Conservation (phyloP, 495 filamentous ascomycete genomes). For the Daldinia childiae region DNA sequence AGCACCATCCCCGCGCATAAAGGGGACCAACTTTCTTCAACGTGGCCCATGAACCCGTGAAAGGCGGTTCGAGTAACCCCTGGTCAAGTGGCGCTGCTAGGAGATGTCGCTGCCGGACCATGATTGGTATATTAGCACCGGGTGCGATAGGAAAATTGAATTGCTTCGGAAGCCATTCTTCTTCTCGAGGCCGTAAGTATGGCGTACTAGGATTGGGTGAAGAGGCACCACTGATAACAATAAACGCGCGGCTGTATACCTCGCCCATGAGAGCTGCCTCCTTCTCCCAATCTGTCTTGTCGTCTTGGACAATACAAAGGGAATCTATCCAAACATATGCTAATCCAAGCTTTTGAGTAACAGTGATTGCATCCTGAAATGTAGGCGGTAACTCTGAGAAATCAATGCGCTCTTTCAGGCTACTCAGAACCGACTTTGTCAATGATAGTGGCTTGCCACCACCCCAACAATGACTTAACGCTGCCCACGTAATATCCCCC, state of each 20-base stretch:
- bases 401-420: background rate
- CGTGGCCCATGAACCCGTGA: background rate
- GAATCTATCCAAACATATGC: conserved; percentile 41
- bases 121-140: conserved; percentile 19
- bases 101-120: conserved; percentile 28
- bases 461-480: background rate
- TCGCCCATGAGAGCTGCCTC: conserved; percentile 50
- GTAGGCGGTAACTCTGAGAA: background rate
- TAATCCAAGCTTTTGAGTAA: background rate
- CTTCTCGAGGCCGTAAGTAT: background rate
- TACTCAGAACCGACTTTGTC: background rate
- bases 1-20: conserved; percentile 31
- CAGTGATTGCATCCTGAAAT: background rate
- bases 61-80: conserved; percentile 30
- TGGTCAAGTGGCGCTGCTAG: conserved; percentile 32
- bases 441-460: background rate
- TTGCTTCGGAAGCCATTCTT: background rate
- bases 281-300: conserved; percentile 48
- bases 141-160: background rate
- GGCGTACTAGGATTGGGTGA: background rate
- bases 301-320: conserved; percentile 49
- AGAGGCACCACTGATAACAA: background rate
- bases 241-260: conserved; percentile 32
- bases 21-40: conserved; percentile 5
- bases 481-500: background rate